phyloP scores from a whole-genome alignment of 108 stramenopile genomes.

The Aureococcus anophagefferens region DNA sequence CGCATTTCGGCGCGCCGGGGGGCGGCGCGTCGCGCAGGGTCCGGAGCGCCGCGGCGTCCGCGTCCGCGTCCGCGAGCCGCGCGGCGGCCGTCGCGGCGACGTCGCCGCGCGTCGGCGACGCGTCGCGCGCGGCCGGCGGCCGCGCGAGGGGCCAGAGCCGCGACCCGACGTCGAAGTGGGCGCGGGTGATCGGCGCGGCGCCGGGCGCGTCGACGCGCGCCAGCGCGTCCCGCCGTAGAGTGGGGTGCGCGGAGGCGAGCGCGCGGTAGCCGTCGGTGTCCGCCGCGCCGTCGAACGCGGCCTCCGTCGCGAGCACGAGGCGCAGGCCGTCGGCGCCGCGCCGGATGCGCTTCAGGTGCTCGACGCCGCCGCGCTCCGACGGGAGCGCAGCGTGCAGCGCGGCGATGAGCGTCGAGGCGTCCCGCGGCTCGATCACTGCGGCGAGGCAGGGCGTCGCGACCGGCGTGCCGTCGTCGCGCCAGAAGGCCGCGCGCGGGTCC shows the following conservation, averaged over 20 bases:
- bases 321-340: neutral
- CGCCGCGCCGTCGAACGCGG: neutral
- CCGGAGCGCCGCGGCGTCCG: neutral
- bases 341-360: neutral
- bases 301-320: neutral
- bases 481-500: too few species aligned
- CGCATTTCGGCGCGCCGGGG: neutral
- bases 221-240: too few species aligned
- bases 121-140: too few species aligned
- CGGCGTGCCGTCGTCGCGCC: too few species aligned
- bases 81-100: neutral
- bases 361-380: neutral
- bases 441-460: neutral
- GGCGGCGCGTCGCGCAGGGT: neutral
- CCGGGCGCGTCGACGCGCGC: neutral
- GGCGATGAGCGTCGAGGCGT: neutral
- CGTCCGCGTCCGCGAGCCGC: neutral
- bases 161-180: neutral
- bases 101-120: too few species aligned
- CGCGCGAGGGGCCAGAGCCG: neutral
- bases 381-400: neutral
- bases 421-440: neutral
- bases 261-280: neutral
- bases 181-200: neutral
- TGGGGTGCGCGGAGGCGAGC: neutral